Base-by-base conservation (phyloP, 2,329 filamentous ascomycete species). In the Triangularia setosa region DNA sequence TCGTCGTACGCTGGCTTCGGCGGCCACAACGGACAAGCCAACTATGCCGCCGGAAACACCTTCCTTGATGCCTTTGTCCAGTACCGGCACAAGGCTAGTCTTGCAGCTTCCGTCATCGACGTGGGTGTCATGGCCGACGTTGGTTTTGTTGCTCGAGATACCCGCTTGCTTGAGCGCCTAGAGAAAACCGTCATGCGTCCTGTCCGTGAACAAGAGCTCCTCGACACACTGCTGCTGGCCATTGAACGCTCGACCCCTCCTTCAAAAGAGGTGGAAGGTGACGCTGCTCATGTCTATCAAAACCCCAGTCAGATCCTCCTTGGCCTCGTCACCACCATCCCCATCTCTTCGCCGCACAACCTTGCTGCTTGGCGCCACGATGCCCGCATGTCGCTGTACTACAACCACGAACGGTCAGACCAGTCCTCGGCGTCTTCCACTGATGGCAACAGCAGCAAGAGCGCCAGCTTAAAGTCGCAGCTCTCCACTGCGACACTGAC, bases 1-100 rank as follows among this genome's bases (percentile, higher is more conserved):
- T 73, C 70, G 8, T 81, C 79, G 1, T 67, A 77, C 6, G 72
- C 72, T 0, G 66, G 72, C 2, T 53, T 75, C 8, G 75, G 73
- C 12, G 67, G 71, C 28, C 55, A 58, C 9, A 53, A 65, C 4
- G 69, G 67, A 0, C 75, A 78, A 63, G 66, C 72, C 58, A 77
- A 76, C 62, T 80, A 80, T 54, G 68, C 71, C 2, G 74, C 75
- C 4, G 77, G 69, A 18, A 78, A 78, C 64, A 68, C 69, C 21
- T 79, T 73, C 69, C 67, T 75, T 62, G 72, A 76, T 27, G 66
- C 69, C 4, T 68, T 78, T 6, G 73, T 70, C 16, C 66, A 68
- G 2, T 73, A 75, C 58, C 73, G 76, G 2, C 65, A 68, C 1
- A 60, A 63, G 1, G 67, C 67, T 7, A 75, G 75, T 1, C 66